phyloP scores from a whole-genome alignment of 148 eudicot genomes.

The Spergularia marina region DNA sequence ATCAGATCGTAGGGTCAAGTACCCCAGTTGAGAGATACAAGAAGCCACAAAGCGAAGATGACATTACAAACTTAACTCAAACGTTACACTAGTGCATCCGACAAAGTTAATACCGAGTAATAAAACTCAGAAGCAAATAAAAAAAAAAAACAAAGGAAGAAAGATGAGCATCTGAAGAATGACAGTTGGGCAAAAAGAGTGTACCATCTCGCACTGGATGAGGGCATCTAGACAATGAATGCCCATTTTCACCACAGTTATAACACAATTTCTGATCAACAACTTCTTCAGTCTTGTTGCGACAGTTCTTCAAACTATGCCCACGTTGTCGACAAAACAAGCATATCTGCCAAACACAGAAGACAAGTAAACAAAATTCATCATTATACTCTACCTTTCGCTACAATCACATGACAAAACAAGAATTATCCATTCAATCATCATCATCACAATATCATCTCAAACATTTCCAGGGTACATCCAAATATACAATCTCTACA shows the following conservation, averaged over 20 bases:
- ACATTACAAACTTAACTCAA: background rate
- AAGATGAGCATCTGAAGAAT: too few species aligned
- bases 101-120: too few species aligned
- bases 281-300: conserved; percentile 52
- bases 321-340: conserved; percentile 84
- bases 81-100: too few species aligned
- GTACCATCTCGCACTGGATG: conserved; percentile 78
- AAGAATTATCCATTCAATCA: background rate
- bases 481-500: conserved; percentile 3
- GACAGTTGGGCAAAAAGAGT: background rate
- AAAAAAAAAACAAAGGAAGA: background rate
- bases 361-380: conserved; percentile 1
- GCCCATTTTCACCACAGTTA: conserved; percentile 83
- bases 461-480: background rate
- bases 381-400: background rate
- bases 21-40: background rate
- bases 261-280: conserved; percentile 70
- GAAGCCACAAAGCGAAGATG: background rate
- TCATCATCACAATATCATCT: background rate
- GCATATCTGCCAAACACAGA: conserved; percentile 60
- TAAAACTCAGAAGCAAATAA: background rate
- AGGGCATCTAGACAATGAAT: conserved; percentile 64
- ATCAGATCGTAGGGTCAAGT: too few species aligned
- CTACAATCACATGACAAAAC: background rate
- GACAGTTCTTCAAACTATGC: conserved; percentile 84